These are phyloP conservation scores for Penicillium sp. DNA, from an alignment of 2,329 filamentous ascomycete genomes.

Conservation along the genomic window DNA sequence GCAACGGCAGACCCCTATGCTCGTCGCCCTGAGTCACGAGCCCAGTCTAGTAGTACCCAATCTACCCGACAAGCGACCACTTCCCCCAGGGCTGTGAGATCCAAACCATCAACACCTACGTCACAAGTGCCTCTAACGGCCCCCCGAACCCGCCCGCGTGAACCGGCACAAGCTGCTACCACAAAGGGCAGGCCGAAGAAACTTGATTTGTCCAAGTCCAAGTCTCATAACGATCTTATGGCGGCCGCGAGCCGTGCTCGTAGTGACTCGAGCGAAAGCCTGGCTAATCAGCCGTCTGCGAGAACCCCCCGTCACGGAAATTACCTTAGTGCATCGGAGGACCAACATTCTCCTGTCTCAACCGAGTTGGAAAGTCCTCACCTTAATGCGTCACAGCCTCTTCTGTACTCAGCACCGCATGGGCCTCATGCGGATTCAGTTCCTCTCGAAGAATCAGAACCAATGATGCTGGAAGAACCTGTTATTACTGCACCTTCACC, in stretches of 20 bases:
- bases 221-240: conserved; percentile 23
- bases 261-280: conserved; percentile 23
- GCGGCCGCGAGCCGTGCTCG: conserved; percentile 31
- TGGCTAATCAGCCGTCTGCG: conserved; percentile 9
- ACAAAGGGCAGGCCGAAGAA: conserved; percentile 32
- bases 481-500: conserved; percentile 3
- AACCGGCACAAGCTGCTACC: conserved; percentile 27
- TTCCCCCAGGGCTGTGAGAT: conserved; percentile 23
- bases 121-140: conserved; percentile 24
- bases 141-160: conserved; percentile 33
- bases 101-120: conserved; percentile 32
- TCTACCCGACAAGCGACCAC: conserved; percentile 12
- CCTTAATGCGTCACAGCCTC: conserved; percentile 12
- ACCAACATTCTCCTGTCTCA: conserved; percentile 41
- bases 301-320: conserved; percentile 8
- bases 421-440: conserved; percentile 6
- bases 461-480: conserved; percentile 8
- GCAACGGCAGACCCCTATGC: conserved; percentile 35
- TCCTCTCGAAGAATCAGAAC: conserved; percentile 12
- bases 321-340: conserved; percentile 51
- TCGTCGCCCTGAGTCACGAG: conserved; percentile 46
- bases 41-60: conserved; percentile 20
- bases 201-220: conserved; percentile 30
- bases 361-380: conserved; percentile 20
- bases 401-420: neutral